Percentiles rank a stretch among this genome's conserved stretches.
Conservation (phyloP, 2,329 filamentous ascomycete species). For the Aspergillus viridinutans region DNA sequence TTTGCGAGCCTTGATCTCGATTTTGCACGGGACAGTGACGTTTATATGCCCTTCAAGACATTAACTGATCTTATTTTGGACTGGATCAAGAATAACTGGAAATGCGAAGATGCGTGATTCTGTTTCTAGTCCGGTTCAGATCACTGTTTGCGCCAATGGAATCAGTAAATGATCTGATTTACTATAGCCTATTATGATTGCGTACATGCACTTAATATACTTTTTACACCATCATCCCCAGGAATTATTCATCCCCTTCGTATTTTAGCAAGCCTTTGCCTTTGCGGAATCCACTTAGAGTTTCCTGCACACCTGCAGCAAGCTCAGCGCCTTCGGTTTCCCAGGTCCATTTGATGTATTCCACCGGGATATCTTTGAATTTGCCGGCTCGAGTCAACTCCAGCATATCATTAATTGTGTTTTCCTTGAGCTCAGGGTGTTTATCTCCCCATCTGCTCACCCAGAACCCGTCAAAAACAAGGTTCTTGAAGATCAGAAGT, state of each 20-base stretch:
- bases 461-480: slow-evolving; percentile 92
- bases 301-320: slow-evolving; percentile 72
- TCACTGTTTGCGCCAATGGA: neutral
- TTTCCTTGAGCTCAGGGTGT: slow-evolving; percentile 67
- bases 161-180: neutral
- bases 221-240: neutral
- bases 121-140: neutral
- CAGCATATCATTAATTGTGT: slow-evolving; percentile 81
- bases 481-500: slow-evolving; percentile 87
- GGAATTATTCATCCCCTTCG: slow-evolving; percentile 39
- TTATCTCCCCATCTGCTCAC: slow-evolving; percentile 81
- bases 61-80: slow-evolving; percentile 56
- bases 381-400: slow-evolving; percentile 67
- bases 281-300: slow-evolving; percentile 74
- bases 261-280: slow-evolving; percentile 93
- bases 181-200: neutral
- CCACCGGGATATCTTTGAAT: slow-evolving; percentile 79
- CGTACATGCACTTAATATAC: slow-evolving; percentile 10
- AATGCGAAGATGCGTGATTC: slow-evolving; percentile 21
- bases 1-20: slow-evolving; percentile 51
- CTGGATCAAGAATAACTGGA: slow-evolving; percentile 58
- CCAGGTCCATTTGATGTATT: slow-evolving; percentile 78
- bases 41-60: slow-evolving; percentile 51
- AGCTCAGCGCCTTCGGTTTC: slow-evolving; percentile 68
- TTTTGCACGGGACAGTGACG: slow-evolving; percentile 45